phyloP scores from a whole-genome alignment of 768 basidiomycete genomes.

The Tulasnella sp. region DNA sequence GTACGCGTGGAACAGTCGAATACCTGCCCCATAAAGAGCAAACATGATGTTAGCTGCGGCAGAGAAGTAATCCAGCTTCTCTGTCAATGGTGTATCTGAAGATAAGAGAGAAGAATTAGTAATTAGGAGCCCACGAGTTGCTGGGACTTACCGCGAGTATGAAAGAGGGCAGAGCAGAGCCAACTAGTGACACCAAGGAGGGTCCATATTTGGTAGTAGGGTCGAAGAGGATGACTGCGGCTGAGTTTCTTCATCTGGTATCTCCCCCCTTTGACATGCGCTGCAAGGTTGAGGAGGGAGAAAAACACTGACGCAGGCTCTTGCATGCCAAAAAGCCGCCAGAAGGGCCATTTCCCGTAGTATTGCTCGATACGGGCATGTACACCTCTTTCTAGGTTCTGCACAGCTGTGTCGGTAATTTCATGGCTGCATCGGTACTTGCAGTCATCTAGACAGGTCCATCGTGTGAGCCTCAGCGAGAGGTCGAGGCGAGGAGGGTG shows the following conservation, averaged over 20 bases:
- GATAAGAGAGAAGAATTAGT: neutral
- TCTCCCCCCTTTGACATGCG: conserved; percentile 51
- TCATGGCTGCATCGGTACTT: conserved; percentile 80
- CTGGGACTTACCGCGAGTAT: conserved; percentile 62
- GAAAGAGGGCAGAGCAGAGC: conserved; percentile 86
- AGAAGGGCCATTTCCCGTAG: conserved; percentile 96
- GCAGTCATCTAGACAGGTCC: conserved; percentile 84
- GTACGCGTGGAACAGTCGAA: conserved; percentile 71
- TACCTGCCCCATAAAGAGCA: conserved; percentile 62
- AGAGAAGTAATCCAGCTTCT: conserved; percentile 90
- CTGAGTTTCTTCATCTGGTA: conserved; percentile 40
- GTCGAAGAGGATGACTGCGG: conserved; percentile 51
- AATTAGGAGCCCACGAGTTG: neutral
- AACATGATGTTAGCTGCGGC: conserved; percentile 76
- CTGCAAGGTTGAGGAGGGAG: conserved; percentile 70
- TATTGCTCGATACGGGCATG: conserved; percentile 50
- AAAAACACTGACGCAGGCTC: conserved; percentile 89
- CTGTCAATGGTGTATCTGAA: conserved; percentile 67
- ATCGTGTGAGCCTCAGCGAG: conserved; percentile 53
- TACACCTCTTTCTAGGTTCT: neutral
- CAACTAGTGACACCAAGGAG: conserved; percentile 75
- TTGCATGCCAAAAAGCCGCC: conserved; percentile 76
- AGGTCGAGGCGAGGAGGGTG: conserved; percentile 26
- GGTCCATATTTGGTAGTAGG: conserved; percentile 56
- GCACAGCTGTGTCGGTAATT: conserved; percentile 34